Evolutionary conservation across 148 eudicot species (phyloP).

Genomic region (Rheum nobile): DNA sequence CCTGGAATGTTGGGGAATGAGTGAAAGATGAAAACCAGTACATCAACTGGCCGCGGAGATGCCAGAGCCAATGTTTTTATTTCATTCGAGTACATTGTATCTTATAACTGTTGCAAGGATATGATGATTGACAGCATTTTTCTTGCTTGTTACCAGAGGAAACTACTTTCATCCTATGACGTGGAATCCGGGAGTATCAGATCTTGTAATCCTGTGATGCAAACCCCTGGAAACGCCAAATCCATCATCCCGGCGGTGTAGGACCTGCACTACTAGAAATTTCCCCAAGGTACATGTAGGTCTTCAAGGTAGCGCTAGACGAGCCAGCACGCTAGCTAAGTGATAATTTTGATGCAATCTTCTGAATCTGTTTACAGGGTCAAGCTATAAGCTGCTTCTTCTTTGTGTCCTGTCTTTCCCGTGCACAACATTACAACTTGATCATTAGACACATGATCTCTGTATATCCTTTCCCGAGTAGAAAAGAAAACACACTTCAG

Average conservation of each 20-base stretch:
- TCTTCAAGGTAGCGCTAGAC: not conserved
- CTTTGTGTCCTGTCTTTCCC: no score
- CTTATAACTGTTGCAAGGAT: not conserved
- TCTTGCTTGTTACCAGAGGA: slow-evolving; percentile 13
- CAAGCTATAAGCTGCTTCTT: not conserved
- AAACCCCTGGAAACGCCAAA: slow-evolving; percentile 16
- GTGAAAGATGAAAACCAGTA: not conserved
- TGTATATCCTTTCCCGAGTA: no score
- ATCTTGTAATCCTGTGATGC: slow-evolving; percentile 17
- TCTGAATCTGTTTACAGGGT: not conserved
- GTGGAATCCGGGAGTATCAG: slow-evolving; percentile 23
- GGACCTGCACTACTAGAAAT: not conserved
- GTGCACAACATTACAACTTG: no score
- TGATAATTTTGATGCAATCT: not conserved
- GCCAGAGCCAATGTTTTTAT: not conserved
- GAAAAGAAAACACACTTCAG: no score
- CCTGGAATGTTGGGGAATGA: no score
- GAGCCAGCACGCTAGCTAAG: no score
- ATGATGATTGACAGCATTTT: not conserved
- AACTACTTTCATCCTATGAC: slow-evolving; percentile 25
- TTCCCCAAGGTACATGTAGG: not conserved
- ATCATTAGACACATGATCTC: not conserved
- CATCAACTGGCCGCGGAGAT: not conserved
- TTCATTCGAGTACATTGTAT: not conserved
- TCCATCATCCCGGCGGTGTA: slow-evolving; percentile 25